Base-by-base conservation (phyloP, 495 filamentous ascomycete species). In the Podospora didyma region DNA sequence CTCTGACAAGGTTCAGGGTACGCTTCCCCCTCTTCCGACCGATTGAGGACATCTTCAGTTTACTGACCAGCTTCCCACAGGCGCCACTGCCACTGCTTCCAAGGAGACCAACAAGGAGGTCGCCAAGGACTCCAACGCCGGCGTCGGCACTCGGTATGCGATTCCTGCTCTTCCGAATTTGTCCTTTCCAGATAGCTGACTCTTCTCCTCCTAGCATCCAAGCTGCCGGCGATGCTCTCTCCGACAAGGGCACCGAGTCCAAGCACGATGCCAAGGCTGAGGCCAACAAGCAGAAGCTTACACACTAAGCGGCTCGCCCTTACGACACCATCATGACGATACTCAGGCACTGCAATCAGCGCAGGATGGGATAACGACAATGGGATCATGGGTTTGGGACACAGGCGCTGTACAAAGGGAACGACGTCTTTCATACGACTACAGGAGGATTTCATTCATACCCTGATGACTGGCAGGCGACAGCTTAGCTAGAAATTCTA, bases 81-180 rank as follows among this genome's bases (percentile, higher is more conserved):
- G 70, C 59, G 67, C 72, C 39, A 62, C 71, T 56, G 57, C 44
- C 63, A 69, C 66, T 49, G 75, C 80, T 34, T 81, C 77, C 73
- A 86, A 86, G 80, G 82, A 85, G 78, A 74, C 79, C 73, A 85
- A 86, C 79, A 86, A 86, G 79, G 64, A 77, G 34, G 77, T 84
- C 49, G 82, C 82, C 64, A 82, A 85, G 79, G 82, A 85, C 75
- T 64, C 45, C 70, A 68, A 80, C 66, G 77, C 71, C 34, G 59
- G 56, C 46, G n/a, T 79, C 26, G 62, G 74, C 67, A 76, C 74
- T 69, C 82, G 82, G 77, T 80, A 71, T 71, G 75, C 49, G 49
- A 24, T 46, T n/a, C n/a, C n/a, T n/a, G n/a, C n/a, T n/a, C 37
- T 50, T 49, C 11, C 49, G 21, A 12, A 3, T 16, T 24, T n/a